Evolutionary conservation across 1,284 basidiomycete genomes (phyloP), one percentile per base, ranked within the genome.

Genomic region (Sporisorium exsertum): DNA sequence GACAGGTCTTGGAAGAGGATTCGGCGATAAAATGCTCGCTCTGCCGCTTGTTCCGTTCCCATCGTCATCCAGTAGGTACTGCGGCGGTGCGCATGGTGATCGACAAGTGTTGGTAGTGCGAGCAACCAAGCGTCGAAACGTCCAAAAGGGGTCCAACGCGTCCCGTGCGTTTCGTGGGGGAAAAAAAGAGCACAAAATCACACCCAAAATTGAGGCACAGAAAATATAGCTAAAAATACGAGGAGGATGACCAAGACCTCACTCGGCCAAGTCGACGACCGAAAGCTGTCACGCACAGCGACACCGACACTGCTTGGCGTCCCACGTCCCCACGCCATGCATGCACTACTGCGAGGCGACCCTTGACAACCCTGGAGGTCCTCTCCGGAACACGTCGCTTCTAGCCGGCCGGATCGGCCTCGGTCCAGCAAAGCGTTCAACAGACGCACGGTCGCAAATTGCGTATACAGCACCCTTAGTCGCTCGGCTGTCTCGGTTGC

Each of bases 1-100:
- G 69, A 9, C 7, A 77, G 65, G 46, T 77, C 49, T 33, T 72
- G 69, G 32, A 77, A 77, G 35, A 77, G 65, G 24, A 77, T 65
- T 32, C 74, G 74, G 24, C 74, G 69, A 51, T 72, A 77, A 54
- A 77, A 72, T 3, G 64, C 68, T 3, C 60, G 60, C 46, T 76
- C 73, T 12, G 60, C 46, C 13, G 53, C 49, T 18, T 46, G 58
- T 47, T 66, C 72, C 10, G 32, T 32, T 18, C 52, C 50, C 20
- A 50, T 45, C 7, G 51, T 55, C 20, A 54, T 37, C 8, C 40
- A 5, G 33, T 56, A 50, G 16, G 56, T 5, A 3, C 16, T 10
- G 56, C 24, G 22, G 57, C 20, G n/a, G 55, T 24, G 42, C 45
- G 33, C 45, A 12, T 40, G 20, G 7, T 12, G 22, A 10, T 5